Evolutionary conservation across 768 basidiomycete species (phyloP).

Genomic region (Boletus edulis): DNA sequence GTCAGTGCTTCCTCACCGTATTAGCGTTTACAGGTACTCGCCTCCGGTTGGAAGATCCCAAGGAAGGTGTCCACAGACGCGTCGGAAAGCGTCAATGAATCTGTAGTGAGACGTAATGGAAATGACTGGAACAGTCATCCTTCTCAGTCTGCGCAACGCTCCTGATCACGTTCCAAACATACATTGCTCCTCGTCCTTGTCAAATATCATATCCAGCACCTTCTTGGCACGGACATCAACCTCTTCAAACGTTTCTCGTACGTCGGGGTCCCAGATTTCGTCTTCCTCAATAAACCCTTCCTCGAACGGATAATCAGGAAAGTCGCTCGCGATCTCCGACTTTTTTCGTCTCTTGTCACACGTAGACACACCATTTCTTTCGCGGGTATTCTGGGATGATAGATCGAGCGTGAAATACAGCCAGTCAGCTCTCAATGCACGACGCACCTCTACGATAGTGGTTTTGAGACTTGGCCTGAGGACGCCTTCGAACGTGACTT

Average conservation of each 20-base stretch:
- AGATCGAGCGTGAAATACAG: neutral
- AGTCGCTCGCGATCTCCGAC: constrained; percentile 46
- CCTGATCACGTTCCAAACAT: constrained; percentile 22
- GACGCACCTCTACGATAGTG: constrained; percentile 54
- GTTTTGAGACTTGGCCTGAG: constrained; percentile 31
- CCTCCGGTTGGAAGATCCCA: constrained; percentile 65
- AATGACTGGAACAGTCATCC: constrained; percentile 42
- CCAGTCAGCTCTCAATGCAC: neutral
- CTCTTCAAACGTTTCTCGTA: constrained; percentile 51
- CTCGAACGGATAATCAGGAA: constrained; percentile 54
- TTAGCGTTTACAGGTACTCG: constrained; percentile 23
- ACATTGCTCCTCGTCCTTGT: constrained; percentile 46
- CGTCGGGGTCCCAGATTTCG: constrained; percentile 51
- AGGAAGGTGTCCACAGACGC: constrained; percentile 40
- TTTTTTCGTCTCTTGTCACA: constrained; percentile 61
- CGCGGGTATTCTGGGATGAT: constrained; percentile 55
- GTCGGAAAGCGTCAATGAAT: constrained; percentile 56
- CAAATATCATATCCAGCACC: constrained; percentile 58
- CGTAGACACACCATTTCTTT: constrained; percentile 65
- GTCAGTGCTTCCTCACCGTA: constrained; percentile 1
- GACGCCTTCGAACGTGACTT: constrained; percentile 50
- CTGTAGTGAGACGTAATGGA: constrained; percentile 68
- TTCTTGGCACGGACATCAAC: constrained; percentile 45
- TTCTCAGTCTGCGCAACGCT: neutral
- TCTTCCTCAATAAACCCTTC: constrained; percentile 61